These are phyloP conservation scores for Chalciporus pseudorubinellus DNA, from an alignment of 768 basidiomycete species.

Conservation along the genomic window DNA sequence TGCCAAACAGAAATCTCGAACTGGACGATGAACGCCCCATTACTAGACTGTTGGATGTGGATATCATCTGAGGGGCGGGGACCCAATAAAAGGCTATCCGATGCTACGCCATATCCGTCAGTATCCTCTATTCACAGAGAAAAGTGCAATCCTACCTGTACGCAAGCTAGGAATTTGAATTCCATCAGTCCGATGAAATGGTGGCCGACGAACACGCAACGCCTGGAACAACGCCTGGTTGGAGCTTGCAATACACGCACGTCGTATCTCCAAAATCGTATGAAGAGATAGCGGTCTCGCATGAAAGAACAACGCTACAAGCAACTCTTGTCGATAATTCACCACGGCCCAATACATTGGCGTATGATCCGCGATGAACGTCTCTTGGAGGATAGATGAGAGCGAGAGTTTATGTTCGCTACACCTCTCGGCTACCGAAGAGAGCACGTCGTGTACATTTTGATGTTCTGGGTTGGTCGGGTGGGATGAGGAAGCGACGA, in stretches of 20 bases:
- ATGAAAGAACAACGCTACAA: conserved; percentile 53
- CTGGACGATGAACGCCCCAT: conserved; percentile 49
- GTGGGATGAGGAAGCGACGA: conserved; percentile 32
- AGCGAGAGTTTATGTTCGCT: conserved; percentile 44
- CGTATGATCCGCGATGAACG: conserved; percentile 21
- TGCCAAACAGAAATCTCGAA: conserved; percentile 61
- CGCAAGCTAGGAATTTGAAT: conserved; percentile 13
- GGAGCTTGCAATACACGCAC: conserved; percentile 51
- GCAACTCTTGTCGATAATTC: conserved; percentile 36
- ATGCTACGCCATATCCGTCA: conserved; percentile 17
- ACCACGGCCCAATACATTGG: conserved; percentile 33
- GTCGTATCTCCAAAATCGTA: conserved; percentile 60
- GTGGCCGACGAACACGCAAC: conserved; percentile 21
- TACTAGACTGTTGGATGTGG: conserved; percentile 44
- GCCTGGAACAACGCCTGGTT: conserved; percentile 30
- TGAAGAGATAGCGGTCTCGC: conserved; percentile 39
- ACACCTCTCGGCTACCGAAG: conserved; percentile 62
- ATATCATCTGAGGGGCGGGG: conserved; percentile 51
- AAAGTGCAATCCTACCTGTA: conserved; percentile 25
- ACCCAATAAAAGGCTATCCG: conserved; percentile 45
- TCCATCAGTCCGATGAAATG: conserved; percentile 24
- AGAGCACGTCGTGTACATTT: conserved; percentile 43
- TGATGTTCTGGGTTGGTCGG: neutral
- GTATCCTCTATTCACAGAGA: neutral
- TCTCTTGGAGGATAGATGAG: conserved; percentile 27